Evolutionary conservation across 2,329 filamentous ascomycete species (phyloP).

Genomic region (Colletotrichum sp.): DNA sequence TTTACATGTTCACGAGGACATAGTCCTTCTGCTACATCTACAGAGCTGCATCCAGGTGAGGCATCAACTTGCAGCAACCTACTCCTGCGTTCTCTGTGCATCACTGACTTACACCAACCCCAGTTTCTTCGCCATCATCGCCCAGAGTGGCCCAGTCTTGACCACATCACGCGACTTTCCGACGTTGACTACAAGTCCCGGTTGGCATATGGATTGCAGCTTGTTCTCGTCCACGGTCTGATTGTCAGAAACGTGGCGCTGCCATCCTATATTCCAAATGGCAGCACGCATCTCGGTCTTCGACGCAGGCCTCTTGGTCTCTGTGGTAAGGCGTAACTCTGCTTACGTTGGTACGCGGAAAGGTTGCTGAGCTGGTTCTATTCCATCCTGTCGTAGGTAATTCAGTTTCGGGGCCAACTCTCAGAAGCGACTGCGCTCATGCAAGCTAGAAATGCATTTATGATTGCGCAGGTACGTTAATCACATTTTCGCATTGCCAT

Average conservation of each 20-base stretch:
- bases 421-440: background rate
- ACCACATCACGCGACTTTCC: background rate
- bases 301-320: background rate
- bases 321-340: background rate
- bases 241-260: background rate
- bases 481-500: background rate
- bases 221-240: background rate
- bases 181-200: background rate
- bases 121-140: background rate
- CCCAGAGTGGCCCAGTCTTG: background rate
- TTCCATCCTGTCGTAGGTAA: background rate
- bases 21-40: background rate
- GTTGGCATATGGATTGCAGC: background rate
- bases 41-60: background rate
- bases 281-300: background rate
- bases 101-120: background rate
- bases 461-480: constrained; percentile 32
- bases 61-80: background rate
- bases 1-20: background rate
- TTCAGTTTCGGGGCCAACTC: background rate
- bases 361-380: background rate
- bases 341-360: background rate
- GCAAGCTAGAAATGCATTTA: background rate
- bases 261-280: background rate
- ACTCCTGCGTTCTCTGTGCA: background rate